These are phyloP conservation scores for Aureobasidium sp. DNA, from an alignment of 2,329 filamentous ascomycete species.

Conservation along the genomic window DNA sequence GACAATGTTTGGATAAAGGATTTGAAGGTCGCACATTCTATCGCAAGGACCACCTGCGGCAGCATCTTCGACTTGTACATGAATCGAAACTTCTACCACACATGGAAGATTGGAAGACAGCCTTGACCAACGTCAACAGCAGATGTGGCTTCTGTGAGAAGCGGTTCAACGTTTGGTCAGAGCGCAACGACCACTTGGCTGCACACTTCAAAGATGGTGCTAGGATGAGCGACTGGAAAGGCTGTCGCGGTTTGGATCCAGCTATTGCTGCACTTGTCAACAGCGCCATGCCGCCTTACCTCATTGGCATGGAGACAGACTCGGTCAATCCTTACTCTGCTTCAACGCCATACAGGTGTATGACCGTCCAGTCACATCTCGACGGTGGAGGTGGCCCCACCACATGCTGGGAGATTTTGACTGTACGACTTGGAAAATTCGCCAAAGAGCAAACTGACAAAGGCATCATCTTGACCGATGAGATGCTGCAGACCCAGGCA, in stretches of 20 bases:
- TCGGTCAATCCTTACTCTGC: conserved; percentile 44
- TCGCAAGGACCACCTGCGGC: conserved; percentile 55
- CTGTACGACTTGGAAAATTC: conserved; percentile 39
- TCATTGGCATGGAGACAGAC: conserved; percentile 43
- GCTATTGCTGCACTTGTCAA: conserved; percentile 42
- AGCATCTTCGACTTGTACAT: conserved; percentile 56
- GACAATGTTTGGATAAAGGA: conserved; percentile 60
- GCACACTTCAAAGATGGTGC: conserved; percentile 49
- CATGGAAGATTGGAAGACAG: conserved; percentile 60
- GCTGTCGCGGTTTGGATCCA: conserved; percentile 47
- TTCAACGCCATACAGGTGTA: conserved; percentile 23
- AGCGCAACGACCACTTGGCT: conserved; percentile 47
- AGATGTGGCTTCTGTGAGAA: conserved; percentile 49
- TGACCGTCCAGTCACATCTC: neutral
- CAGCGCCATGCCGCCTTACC: conserved; percentile 46
- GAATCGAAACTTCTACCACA: conserved; percentile 52
- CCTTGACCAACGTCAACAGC: conserved; percentile 47
- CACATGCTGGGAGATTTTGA: conserved; percentile 44
- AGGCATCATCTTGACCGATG: conserved; percentile 40
- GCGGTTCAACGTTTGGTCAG: conserved; percentile 44
- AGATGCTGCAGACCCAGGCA: conserved; percentile 43
- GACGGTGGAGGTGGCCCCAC: neutral
- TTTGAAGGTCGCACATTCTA: conserved; percentile 57
- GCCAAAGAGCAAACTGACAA: conserved; percentile 34
- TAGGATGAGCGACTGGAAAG: conserved; percentile 49